Evolutionary conservation across 1,139 yeast species (phyloP), one percentile per base, ranked within the genome.

Genomic region (Geotrichum europaeum): DNA sequence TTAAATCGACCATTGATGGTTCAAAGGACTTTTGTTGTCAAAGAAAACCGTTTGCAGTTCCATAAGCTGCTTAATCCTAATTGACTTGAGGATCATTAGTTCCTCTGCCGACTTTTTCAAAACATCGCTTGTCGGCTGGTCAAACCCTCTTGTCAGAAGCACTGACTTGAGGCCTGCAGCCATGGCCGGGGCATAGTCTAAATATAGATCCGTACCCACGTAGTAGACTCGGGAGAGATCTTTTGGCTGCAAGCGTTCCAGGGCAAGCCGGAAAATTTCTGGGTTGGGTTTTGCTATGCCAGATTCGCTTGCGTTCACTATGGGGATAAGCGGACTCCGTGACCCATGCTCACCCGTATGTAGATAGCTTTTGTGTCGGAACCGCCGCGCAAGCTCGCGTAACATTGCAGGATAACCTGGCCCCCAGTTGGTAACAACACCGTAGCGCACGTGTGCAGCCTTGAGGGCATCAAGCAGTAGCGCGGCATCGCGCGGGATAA

Each of bases 401-500:
- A 67, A 25, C 10, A 65, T 58, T 13, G 54, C 51, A 1, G 51
- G 32, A 34, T 67, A 63, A 49, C 60, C 57, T 2, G 69, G 72
- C 7, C 70, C 69, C 18, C 64, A 63, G 61, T 72, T 72, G 10
- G 74, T 69, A 7, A 72, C 62, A 18, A 72, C 62, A 0, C 75
- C 75, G 70, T 72, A 70, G 7, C 61, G 66, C 10, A 71, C 64
- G 0, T 56, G 57, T 4, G 56, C 40, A 1, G 59, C 53, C 3
- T 63, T 60, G 20, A 71, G 63, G 10, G 49, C 45, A 4, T 58
- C 59, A 1, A 70, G 56, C 24, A 70, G 55, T 9, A 49, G 53
- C 18, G 63, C 54, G 2, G 61, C 60, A 2, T 62, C 64, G 2
- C 54, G 55, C 0, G 69, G 67, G 1, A 68, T 64, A 24, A 28